Base-by-base conservation (phyloP, 2,329 filamentous ascomycete genomes). In the Ophiostoma sp. region DNA sequence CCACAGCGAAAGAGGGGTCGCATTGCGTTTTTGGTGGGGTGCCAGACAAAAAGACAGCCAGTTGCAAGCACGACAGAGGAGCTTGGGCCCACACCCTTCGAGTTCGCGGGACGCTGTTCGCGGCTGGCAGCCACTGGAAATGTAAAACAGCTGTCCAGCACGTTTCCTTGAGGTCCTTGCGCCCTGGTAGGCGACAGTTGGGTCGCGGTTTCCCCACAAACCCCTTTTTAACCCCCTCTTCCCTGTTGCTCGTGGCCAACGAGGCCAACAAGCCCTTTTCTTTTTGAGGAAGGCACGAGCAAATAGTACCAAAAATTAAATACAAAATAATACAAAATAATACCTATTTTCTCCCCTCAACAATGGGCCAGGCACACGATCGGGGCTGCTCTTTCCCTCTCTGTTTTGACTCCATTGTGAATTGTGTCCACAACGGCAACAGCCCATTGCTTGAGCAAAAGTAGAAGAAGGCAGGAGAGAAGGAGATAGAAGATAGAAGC, bases 351-450 rank as follows among this genome's bases (percentile, higher is more conserved):
- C 33, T 12, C 36, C 61, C 22, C 61, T 33, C 55, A 59, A 48
- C 42, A 42, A 42, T 12, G 33, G 17, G 39, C 39, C 63, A 50
- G 42, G 15, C 50, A 25, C 42, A 48, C 42, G 15, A 48, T 17
- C 33, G 19, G 64, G 28, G 42, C 25, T 8, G 64, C 64, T 50
- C 42, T 48, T 48, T 45, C 42, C 31, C 33, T 36, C 42, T 22
- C 45, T 33, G 25, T 36, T 59, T 39, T 15, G 33, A 4, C 36
- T 15, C 48, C 50, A 52, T 63, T 70, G 52, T 48, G 33, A 61
- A 63, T 25, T 36, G 69, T 71, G 69, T 71, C 69, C 69, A 71
- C 57, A 63, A 71, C 42, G 57, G 50, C 31, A 69, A 39, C n/a
- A 70, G 45, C 25, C 64, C 50, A 69, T 28, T 68, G 64, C 5